Base-by-base conservation (phyloP, 2,329 filamentous ascomycete species). In the Fusarium continuum region DNA sequence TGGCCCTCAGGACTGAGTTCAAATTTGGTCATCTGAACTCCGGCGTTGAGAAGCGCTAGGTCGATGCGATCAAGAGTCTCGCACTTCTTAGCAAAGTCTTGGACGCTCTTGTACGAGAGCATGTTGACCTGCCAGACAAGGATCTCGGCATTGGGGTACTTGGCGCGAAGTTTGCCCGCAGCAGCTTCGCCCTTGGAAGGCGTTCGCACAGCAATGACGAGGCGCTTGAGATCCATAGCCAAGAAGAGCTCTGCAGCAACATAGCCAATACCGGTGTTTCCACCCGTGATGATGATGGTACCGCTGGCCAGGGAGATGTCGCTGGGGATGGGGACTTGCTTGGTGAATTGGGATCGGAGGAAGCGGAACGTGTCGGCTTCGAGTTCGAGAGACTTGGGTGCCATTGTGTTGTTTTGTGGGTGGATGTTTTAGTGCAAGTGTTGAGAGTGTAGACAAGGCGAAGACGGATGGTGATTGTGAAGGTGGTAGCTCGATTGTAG, bases 91-190 rank as follows among this genome's bases (percentile, higher is more conserved):
- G 73, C 76, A 52, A 85, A 85, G 0, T 61, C 67, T 25, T 74
- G 72, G 2, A 85, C 70, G 2, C 80, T 83, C 3, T 75, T 70
- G 44, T 83, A 82, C 0, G 74, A 78, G 5, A 54, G 48, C 76
- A 85, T 79, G 39, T 86, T 81, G n/a, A 86, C 64, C 3, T 69
- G 9, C 81, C 80, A 85, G 9, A 85, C 81, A 10, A 82, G 74
- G 11, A 85, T 75, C 0, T 38, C 72, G 3, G 79, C 77, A 0
- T 60, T 58, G 2, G 75, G 74, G 5, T 57, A 53, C 19, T 48
- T 43, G 22, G 45, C 2, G 5, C 55, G 45, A 6, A 71, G 65
- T 9, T 45, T 41, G 2, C 40, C 13, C 5, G 69, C 69, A 0
- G 80, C 82, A 0, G 61, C 70, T 25, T 82, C 74, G 8, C 83